Conservation (phyloP, 352 stramenopile genomes). For the Achlya hypogyna region DNA sequence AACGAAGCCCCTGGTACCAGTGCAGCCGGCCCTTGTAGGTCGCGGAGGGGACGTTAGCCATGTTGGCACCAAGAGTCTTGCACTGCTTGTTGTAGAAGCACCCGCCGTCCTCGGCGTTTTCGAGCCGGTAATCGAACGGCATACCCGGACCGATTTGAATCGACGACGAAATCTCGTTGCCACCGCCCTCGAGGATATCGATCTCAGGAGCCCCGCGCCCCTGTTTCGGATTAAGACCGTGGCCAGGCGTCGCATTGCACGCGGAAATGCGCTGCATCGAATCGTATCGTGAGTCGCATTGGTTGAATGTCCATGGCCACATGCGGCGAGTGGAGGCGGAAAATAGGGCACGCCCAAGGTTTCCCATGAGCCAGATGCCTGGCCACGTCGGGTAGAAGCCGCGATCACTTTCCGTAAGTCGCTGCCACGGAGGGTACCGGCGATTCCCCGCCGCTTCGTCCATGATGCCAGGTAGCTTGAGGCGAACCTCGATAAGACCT, state of each 20-base stretch:
- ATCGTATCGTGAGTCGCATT: slow-evolving; percentile 67
- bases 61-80: slow-evolving; percentile 37
- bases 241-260: slow-evolving; percentile 83
- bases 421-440: not conserved
- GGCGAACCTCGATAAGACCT: slow-evolving; percentile 76
- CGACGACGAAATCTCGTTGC: slow-evolving; percentile 73
- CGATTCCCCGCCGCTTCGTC: slow-evolving; percentile 19
- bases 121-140: slow-evolving; percentile 38
- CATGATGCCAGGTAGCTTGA: slow-evolving; percentile 40
- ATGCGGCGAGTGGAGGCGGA: slow-evolving; percentile 67
- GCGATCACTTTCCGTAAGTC: not conserved
- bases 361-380: slow-evolving; percentile 84
- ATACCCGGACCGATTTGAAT: slow-evolving; percentile 77
- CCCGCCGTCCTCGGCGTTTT: slow-evolving; percentile 23
- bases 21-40: slow-evolving; percentile 38
- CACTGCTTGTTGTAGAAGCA: slow-evolving; percentile 37
- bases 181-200: slow-evolving; percentile 87
- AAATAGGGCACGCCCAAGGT: slow-evolving; percentile 81
- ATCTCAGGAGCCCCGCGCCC: slow-evolving; percentile 89
- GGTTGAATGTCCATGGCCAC: slow-evolving; percentile 86
- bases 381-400: slow-evolving; percentile 47
- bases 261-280: slow-evolving; percentile 77
- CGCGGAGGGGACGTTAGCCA: slow-evolving; percentile 31
- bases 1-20: slow-evolving; percentile 52
- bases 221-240: slow-evolving; percentile 68